Evolutionary conservation across 2,329 filamentous ascomycete species (phyloP), one percentile per base, ranked within the genome.

Genomic region (Diaporthe australafricana): DNA sequence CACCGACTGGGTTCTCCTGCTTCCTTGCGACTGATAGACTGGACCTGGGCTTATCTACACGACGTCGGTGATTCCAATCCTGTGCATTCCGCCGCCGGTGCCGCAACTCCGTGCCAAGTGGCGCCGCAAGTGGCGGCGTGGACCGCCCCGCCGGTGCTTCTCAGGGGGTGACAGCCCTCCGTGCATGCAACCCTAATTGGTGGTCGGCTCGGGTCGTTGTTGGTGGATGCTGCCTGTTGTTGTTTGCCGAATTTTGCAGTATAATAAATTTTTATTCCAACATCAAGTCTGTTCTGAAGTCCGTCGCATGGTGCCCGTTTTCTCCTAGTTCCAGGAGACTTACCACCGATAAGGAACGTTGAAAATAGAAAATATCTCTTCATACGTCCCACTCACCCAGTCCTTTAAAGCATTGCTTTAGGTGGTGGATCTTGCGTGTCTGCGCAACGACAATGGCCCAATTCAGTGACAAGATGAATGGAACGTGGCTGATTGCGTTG

Each of bases 401-500:
- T 5, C n/a, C 9, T 25, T 47, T 20, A 32, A n/a, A 38, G 8
- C n/a, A 16, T 12, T 20, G n/a, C 11, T 63, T 63, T 16, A 16
- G 42, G 27, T 22, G 17, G 57, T 35, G 57, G 20, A 22, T 48
- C 57, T 63, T 11, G 20, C 9, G 27, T n/a, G 27, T 16, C 12
- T 20, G 22, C 14, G 6, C 9, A 27, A 38, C 5, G 16, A 72
- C 2, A 3, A 74, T 72, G 72, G 55, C 42, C 2, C 16, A 50
- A 16, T 27, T 74, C 8, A 22, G 63, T 8, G 60, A 68, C 27
- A 72, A 63, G 12, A 35, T 73, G 20, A 73, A 62, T 6, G 72
- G 72, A 48, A 35, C 70, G 5, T 74, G 72, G 70, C 60, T 74
- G n/a, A 53, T 74, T 40, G 72, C 68, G 55, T 22, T 70, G 27